A percentile compares a stretch with the other conserved stretches of the same genome.
Evolutionary conservation across 2,329 filamentous ascomycete genomes (phyloP).

Genomic region (Pseudogymnoascus sp.): DNA sequence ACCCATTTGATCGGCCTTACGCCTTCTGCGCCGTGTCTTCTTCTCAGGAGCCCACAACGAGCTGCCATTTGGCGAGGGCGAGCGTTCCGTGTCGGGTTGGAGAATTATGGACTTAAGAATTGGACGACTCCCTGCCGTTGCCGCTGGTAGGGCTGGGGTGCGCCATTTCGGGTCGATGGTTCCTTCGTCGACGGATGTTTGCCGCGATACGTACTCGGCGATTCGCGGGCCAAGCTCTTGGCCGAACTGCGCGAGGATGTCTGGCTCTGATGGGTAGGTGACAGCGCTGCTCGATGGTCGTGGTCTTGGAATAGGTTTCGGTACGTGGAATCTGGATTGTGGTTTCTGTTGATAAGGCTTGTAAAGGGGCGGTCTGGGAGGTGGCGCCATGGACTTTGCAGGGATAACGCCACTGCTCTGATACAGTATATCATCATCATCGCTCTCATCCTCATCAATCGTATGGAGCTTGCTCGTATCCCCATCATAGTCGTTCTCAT

Average conservation of each 20-base stretch:
- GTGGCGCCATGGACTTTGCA: neutral
- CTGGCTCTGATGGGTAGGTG: constrained; percentile 20
- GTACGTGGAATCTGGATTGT: neutral
- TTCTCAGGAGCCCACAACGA: constrained; percentile 26
- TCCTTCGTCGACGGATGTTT: constrained; percentile 16
- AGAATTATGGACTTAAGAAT: constrained; percentile 14
- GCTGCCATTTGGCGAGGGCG: constrained; percentile 18
- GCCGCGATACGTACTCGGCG: constrained; percentile 20
- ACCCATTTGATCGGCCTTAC: neutral
- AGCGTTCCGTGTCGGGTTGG: constrained; percentile 16
- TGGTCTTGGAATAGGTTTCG: neutral
- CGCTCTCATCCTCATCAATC: neutral
- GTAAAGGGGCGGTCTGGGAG: neutral
- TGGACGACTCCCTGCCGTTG: constrained; percentile 13
- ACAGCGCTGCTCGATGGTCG: neutral
- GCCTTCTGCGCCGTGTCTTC: constrained; percentile 9
- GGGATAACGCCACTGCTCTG: neutral
- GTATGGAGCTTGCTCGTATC: neutral
- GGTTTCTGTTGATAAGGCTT: neutral
- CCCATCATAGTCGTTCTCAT: neutral
- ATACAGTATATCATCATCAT: constrained; percentile 4
- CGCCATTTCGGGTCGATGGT: constrained; percentile 22
- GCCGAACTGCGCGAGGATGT: constrained; percentile 25
- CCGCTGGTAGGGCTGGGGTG: constrained; percentile 16
- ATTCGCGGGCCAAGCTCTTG: constrained; percentile 22